Conservation (phyloP, 1,284 basidiomycete genomes). For the Anthracocystis walkeri region DNA sequence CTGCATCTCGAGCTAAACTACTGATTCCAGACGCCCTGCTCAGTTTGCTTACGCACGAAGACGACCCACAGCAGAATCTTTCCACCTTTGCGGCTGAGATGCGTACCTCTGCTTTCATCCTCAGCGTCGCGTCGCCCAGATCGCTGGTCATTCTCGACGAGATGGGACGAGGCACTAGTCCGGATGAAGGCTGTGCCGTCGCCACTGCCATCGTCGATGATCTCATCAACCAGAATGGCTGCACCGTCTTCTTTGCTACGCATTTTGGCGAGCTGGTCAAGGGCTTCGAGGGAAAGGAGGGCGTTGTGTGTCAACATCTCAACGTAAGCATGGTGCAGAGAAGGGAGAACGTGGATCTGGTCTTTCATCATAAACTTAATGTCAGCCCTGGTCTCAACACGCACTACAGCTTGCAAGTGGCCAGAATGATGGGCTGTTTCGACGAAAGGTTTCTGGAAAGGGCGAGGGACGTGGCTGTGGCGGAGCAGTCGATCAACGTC, state of each 20-base stretch:
- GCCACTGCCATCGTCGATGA: slow-evolving; percentile 91
- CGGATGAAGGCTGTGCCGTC: slow-evolving; percentile 86
- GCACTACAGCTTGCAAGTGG: slow-evolving; percentile 52
- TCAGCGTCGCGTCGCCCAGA: slow-evolving; percentile 71
- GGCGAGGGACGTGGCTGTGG: slow-evolving; percentile 21
- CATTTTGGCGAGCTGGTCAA: slow-evolving; percentile 71
- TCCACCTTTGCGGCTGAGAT: slow-evolving; percentile 57
- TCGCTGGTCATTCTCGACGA: slow-evolving; percentile 90
- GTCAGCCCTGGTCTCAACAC: slow-evolving; percentile 31
- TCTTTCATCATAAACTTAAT: slow-evolving; percentile 45
- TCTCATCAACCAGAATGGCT: slow-evolving; percentile 76
- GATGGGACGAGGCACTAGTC: slow-evolving; percentile 86
- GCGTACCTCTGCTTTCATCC: slow-evolving; percentile 72
- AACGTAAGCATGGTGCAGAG: slow-evolving; percentile 24
- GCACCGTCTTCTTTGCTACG: slow-evolving; percentile 90
- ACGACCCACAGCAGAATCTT: slow-evolving; percentile 73
- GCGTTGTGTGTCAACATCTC: slow-evolving; percentile 41
- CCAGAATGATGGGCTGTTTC: slow-evolving; percentile 50
- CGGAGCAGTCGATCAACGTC: slow-evolving; percentile 13
- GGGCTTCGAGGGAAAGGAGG: slow-evolving; percentile 32
- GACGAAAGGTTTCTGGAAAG: slow-evolving; percentile 19
- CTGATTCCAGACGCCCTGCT: slow-evolving; percentile 85
- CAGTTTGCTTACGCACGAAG: slow-evolving; percentile 89
- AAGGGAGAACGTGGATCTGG: slow-evolving; percentile 19
- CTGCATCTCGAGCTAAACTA: slow-evolving; percentile 33